Evolutionary conservation across 805 yeast genomes (phyloP), one percentile per base, ranked within the genome.

Genomic region (Candida parachauliodes): DNA sequence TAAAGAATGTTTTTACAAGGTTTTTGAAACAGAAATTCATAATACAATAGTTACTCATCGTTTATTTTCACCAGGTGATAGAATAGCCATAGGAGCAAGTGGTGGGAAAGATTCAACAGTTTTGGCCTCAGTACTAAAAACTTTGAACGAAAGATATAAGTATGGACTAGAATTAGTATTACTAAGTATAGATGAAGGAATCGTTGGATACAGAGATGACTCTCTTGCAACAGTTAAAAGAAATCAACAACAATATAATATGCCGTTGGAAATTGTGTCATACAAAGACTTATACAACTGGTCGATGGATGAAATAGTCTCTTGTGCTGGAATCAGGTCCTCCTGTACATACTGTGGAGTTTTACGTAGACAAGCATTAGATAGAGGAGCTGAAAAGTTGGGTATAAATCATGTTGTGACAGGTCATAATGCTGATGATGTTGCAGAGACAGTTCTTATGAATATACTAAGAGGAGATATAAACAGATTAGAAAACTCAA

Each of bases 91-190:
- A 17, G 99, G 99, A 12, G 99, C 99, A 0, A 87, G 96, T 1
- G 99, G 99, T 18, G 99, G 99, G 37, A 93, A 93, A 52, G 99
- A 93, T 58, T 87, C 96, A 4, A 93, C 99, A 0, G 99, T 93
- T 1, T 64, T 93, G 21, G 98, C 98, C 0, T 79, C 89, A 32
- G 77, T 93, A 2, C 60, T 93, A 59, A 93, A 88, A 53, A 76
- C 91, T 0, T 65, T 93, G 44, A 93, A 93, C 55, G 96, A 88
- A 52, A 68, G 96, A 40, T 78, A 93, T 61, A 65, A 85, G 52
- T 93, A 93, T 58, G 96, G 96, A 0, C 73, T 93, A n/a, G 72
- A 86, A 12, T 75, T 93, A 38, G 88, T 85, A 3, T 67, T 93
- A 21, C 68, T 93, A 32, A 83, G 95, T 48, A 82, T 93, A 20